Conservation (phyloP, 2,329 filamentous ascomycete species). For the Grosmannia huntii region DNA sequence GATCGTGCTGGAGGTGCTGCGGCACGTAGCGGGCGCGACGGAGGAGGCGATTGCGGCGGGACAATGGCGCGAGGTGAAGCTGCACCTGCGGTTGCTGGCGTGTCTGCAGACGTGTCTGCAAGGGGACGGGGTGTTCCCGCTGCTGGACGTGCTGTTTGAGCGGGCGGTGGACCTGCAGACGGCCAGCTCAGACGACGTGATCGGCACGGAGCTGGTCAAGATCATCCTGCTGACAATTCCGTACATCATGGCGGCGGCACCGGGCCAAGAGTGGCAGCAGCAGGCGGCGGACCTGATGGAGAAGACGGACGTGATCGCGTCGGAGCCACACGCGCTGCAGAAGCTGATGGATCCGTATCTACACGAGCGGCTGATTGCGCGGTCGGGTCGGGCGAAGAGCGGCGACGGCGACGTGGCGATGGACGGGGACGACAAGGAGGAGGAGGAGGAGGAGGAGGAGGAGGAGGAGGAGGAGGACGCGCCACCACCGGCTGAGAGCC, state of each 20-base stretch:
- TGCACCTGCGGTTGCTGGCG: constrained; percentile 78
- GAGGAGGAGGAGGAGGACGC: constrained; percentile 19
- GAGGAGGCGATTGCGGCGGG: constrained; percentile 59
- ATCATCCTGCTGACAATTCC: constrained; percentile 92
- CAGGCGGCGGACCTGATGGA: constrained; percentile 72
- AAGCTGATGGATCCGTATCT: constrained; percentile 77
- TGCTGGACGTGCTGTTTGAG: constrained; percentile 82
- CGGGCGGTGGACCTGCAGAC: constrained; percentile 90
- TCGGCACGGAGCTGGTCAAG: constrained; percentile 81
- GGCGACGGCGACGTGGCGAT: constrained; percentile 1
- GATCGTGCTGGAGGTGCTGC: constrained; percentile 58
- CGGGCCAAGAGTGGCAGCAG: constrained; percentile 48
- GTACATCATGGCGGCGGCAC: constrained; percentile 68
- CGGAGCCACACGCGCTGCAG: constrained; percentile 75
- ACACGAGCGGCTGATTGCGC: constrained; percentile 12
- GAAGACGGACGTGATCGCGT: constrained; percentile 90
- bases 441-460: background rate
- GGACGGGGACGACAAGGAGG: background rate
- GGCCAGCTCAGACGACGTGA: constrained; percentile 81
- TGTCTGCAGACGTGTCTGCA: constrained; percentile 70
- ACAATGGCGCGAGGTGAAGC: constrained; percentile 83
- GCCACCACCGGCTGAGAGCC: constrained; percentile 49
- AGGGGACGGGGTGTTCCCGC: constrained; percentile 71
- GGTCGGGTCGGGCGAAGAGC: background rate
- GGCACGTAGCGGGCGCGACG: constrained; percentile 43